These are phyloP conservation scores for Cladosporium sp. DNA, from an alignment of 2,329 filamentous ascomycete species.

Conservation along the genomic window DNA sequence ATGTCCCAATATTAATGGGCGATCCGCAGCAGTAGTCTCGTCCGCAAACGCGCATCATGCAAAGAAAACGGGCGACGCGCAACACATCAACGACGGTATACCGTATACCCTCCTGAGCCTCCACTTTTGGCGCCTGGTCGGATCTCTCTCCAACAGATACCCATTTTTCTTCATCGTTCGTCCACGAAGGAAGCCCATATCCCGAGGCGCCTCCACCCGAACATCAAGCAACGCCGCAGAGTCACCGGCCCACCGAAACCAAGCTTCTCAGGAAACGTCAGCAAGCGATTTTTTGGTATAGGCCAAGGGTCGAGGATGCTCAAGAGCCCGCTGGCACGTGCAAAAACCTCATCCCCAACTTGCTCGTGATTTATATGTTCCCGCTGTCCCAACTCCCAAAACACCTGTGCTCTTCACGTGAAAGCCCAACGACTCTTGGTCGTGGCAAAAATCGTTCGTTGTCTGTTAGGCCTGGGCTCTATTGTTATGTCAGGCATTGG, in stretches of 20 bases:
- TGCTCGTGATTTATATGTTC: not conserved
- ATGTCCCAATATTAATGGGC: not conserved
- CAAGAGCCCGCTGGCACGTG: not conserved
- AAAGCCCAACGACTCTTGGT: not conserved
- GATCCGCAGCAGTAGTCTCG: not conserved
- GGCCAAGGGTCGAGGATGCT: not conserved
- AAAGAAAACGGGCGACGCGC: not conserved
- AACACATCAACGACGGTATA: not conserved
- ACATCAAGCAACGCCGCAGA: slow-evolving; percentile 3
- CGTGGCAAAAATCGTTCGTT: not conserved
- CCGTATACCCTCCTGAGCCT: no score
- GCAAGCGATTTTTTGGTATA: not conserved
- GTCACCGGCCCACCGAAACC: slow-evolving; percentile 18
- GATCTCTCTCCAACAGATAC: not conserved
- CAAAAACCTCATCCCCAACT: not conserved
- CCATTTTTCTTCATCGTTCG: not conserved
- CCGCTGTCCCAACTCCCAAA: slow-evolving; percentile 9
- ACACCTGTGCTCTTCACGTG: not conserved
- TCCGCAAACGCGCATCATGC: not conserved
- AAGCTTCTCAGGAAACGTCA: not conserved
- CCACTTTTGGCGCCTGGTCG: not conserved
- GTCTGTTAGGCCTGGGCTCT: not conserved
- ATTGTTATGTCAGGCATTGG: not conserved
- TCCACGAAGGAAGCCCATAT: not conserved
- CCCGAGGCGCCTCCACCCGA: slow-evolving; percentile 1